These are phyloP conservation scores for Rhodosorus marinus DNA, from an alignment of 23 red algal genomes.

Conservation along the genomic window DNA sequence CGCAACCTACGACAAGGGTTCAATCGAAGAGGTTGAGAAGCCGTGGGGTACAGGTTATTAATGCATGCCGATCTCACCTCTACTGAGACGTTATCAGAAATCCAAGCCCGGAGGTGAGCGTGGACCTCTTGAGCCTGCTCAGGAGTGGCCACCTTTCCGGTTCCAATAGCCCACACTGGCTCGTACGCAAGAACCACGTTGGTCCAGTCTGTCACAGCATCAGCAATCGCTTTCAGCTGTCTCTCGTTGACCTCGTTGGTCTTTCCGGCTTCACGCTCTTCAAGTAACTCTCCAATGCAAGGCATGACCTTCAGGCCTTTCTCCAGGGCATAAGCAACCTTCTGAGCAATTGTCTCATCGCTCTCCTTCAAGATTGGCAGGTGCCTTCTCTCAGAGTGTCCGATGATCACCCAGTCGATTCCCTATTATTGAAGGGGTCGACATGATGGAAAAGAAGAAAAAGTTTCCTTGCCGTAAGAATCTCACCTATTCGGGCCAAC, in stretches of 20 bases:
- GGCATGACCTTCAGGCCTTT: constrained; percentile 50
- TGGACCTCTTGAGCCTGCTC: constrained; percentile 93
- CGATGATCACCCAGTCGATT: constrained; percentile 64
- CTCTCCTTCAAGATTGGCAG: constrained; percentile 35
- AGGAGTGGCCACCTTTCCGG: constrained; percentile 87
- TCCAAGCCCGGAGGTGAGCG: constrained; percentile 26
- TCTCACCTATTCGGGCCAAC: no score
- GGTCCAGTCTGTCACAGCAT: constrained; percentile 38
- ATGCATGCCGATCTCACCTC: no score
- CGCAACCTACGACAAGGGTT: constrained; percentile 15
- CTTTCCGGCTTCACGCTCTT: constrained; percentile 58
- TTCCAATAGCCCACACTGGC: constrained; percentile 97
- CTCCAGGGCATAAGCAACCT: constrained; percentile 46
- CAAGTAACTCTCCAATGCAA: constrained; percentile 80
- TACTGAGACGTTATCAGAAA: constrained; percentile 23
- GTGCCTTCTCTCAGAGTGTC: constrained; percentile 79
- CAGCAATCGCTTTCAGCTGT: constrained; percentile 43
- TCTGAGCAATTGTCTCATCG: constrained; percentile 41
- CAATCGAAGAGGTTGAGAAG: background rate
- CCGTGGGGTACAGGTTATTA: no score
- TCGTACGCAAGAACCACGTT: constrained; percentile 84
- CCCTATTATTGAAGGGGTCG: no score
- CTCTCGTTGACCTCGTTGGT: constrained; percentile 63
- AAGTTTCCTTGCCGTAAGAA: no score
- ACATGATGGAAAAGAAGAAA: no score